Base-by-base conservation (phyloP, 176 grass and related monocot species). In the maize (Zea mays) region DNA sequence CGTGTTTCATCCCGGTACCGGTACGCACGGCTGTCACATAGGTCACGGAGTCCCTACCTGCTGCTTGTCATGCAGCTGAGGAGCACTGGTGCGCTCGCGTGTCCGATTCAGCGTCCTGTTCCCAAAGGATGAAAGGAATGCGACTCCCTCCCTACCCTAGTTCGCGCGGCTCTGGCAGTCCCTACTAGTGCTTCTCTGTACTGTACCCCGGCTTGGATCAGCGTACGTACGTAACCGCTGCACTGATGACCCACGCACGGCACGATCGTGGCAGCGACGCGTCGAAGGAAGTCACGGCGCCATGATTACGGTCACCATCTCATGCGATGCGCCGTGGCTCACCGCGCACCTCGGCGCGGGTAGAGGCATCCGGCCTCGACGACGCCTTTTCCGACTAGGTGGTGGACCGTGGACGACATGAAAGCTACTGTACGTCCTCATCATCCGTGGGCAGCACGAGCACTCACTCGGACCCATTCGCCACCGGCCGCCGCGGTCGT, bases 361-460 rank as follows among this genome's bases (percentile, higher is more conserved):
- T 50, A 51, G 44, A 65, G 58, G 14, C 74, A 41, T 3, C 40
- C 40, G 3, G 38, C 56, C 39, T 12, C 10, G 42, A 46, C 66
- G 66, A 46, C 66, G 66, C 3, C 10, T 34, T 62, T 62, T 14
- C 38, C 40, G 45, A 39, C 68, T 8, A 42, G 34, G 21, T 7
- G 33, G 11, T 39, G 16, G 13, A 27, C 64, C 65, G 73, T 62
- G 84, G 46, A 65, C 41, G 65, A 65, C 51, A 62, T 2, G 83
- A 86, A 72, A 87, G 85, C 85, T 16, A 27, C 27, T 27, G 27
- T 27, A 82, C 85, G 8, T 27, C 57, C 8, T 1, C 16, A 49
- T 48, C 57, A 77, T 3, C 62, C 34, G 17, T 39, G 8, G 3
- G 67, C 8, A 43, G 48, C 71, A 67, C 43, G 27, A 27, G 44